A percentile compares a stretch with the other conserved stretches of the same genome.
Conservation (phyloP, 352 stramenopile species). For the Globisporangium perplexum region DNA sequence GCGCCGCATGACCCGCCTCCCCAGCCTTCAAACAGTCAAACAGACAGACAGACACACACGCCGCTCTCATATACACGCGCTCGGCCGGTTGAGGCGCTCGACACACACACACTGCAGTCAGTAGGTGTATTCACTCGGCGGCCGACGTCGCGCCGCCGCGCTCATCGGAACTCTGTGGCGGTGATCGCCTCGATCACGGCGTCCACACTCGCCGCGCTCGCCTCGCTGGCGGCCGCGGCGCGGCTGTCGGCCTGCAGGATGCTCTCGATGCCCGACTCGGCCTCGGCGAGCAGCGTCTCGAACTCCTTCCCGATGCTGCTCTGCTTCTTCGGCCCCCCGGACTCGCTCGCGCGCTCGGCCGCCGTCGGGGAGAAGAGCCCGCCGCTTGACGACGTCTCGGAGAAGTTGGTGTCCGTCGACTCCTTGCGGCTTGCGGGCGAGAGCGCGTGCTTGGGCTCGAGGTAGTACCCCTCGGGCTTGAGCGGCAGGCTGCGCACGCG, state of each 20-base stretch:
- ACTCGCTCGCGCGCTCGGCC: background rate
- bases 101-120: too few relatives aligned
- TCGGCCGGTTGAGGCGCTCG: too few relatives aligned
- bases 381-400: constrained; percentile 27
- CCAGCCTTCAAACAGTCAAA: background rate
- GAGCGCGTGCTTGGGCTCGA: constrained; percentile 52
- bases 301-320: constrained; percentile 60
- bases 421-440: constrained; percentile 17
- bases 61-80: too few relatives aligned
- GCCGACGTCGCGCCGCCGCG: background rate
- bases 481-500: constrained; percentile 65
- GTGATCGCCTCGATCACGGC: constrained; percentile 12
- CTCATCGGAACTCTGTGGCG: constrained; percentile 5
- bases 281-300: constrained; percentile 59
- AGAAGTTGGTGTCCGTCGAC: constrained; percentile 34
- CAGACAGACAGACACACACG: too few relatives aligned
- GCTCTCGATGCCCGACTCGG: constrained; percentile 66
- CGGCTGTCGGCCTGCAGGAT: constrained; percentile 9
- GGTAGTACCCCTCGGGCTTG: constrained; percentile 80
- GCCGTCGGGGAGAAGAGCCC: constrained; percentile 6
- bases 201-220: constrained; percentile 9
- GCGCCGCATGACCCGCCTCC: too few relatives aligned
- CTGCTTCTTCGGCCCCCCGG: constrained; percentile 20
- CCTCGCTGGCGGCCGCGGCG: background rate
- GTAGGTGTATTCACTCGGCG: too few relatives aligned